phyloP scores from a whole-genome alignment of 345 rosid genomes.

The Iberis pinnata region DNA sequence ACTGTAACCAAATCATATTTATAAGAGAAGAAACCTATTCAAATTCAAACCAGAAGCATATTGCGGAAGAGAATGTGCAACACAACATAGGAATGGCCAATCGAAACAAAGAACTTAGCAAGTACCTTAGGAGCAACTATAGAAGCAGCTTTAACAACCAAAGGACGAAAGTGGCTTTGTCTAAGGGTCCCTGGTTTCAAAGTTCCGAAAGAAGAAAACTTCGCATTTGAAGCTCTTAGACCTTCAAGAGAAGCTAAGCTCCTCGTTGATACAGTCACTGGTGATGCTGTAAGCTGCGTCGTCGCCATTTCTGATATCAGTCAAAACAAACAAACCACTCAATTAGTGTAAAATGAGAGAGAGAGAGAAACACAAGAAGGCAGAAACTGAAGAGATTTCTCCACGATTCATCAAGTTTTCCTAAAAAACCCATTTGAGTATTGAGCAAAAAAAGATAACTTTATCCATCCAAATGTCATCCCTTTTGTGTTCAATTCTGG shows the following conservation, averaged over 20 bases:
- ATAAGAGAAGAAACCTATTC: neutral
- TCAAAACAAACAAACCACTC: conserved; percentile 3
- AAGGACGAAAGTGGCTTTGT: conserved; percentile 33
- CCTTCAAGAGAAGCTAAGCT: conserved; percentile 53
- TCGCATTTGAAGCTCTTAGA: conserved; percentile 48
- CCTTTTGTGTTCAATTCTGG: conserved; percentile 13
- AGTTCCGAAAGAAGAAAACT: conserved; percentile 42
- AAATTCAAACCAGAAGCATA: too few relatives aligned
- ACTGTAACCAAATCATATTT: conserved; percentile 35
- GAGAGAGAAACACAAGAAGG: neutral
- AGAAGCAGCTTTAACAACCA: conserved; percentile 78
- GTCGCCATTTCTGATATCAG: conserved; percentile 50
- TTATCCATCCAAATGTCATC: conserved; percentile 12
- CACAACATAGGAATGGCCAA: too few relatives aligned
- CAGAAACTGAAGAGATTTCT: neutral
- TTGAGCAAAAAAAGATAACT: neutral
- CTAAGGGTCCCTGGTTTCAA: conserved; percentile 31
- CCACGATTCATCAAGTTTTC: conserved; percentile 4
- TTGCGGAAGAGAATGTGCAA: too few relatives aligned
- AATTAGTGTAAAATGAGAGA: conserved; percentile 1
- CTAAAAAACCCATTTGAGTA: too few relatives aligned
- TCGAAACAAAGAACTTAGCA: neutral
- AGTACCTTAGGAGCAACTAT: conserved; percentile 89
- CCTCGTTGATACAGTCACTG: conserved; percentile 46
- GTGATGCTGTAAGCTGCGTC: conserved; percentile 54